phyloP scores from a whole-genome alignment of 1,139 yeast species.

The Schwanniomyces etchellsii region DNA sequence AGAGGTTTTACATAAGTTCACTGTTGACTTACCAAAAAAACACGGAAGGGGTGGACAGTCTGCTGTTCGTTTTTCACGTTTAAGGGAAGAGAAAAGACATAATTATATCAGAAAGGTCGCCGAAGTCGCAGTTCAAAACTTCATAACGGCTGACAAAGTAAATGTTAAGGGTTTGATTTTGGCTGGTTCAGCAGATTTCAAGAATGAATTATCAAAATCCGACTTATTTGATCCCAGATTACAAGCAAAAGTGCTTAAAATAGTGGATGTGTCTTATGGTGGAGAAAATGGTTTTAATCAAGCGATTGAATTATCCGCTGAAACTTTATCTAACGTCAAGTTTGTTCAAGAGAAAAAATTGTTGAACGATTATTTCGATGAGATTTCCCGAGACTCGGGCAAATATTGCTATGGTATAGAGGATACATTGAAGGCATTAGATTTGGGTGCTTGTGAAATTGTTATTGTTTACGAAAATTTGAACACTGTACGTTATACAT shows the following conservation, averaged over 20 bases:
- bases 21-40: constrained; percentile 97
- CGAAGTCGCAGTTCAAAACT: constrained; percentile 95
- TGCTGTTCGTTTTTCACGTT: constrained; percentile 96
- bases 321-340: constrained; percentile 92
- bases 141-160: constrained; percentile 87
- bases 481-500: constrained; percentile 75
- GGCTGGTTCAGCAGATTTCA: constrained; percentile 99
- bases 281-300: constrained; percentile 99
- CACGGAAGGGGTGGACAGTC: constrained; percentile 99
- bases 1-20: constrained; percentile 91
- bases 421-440: constrained; percentile 92
- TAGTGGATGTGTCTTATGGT: constrained; percentile 96
- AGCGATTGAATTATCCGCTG: constrained; percentile 96
- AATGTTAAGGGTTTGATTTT: constrained; percentile 89
- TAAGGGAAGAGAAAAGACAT: constrained; percentile 98
- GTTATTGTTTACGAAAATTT: constrained; percentile 90
- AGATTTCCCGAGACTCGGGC: constrained; percentile 94
- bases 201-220: constrained; percentile 85
- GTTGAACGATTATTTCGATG: constrained; percentile 87
- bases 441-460: constrained; percentile 91
- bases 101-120: constrained; percentile 97
- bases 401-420: constrained; percentile 96
- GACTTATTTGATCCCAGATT: constrained; percentile 90
- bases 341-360: constrained; percentile 97
- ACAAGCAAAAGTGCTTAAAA: constrained; percentile 78